phyloP scores from a whole-genome alignment of 345 rosid genomes.

The Cardiospermum halicacabum region DNA sequence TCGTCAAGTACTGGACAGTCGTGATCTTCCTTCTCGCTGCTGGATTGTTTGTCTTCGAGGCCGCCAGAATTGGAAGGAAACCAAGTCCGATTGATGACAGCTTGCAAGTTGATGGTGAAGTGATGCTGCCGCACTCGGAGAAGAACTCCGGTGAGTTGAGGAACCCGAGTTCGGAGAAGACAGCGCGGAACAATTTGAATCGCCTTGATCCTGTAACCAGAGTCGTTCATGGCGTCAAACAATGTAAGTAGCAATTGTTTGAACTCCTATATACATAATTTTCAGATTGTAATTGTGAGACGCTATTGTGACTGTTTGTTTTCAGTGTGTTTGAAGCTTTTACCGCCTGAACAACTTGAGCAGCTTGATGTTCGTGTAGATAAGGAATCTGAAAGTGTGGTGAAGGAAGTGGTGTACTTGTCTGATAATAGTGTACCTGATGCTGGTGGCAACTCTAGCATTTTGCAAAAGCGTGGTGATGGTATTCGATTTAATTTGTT shows the following conservation, averaged over 20 bases:
- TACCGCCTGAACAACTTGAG: conserved; percentile 67
- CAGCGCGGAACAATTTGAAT: conserved; percentile 34
- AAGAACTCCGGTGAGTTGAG: not conserved
- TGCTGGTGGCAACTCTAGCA: conserved; percentile 17
- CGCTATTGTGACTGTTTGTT: conserved; percentile 20
- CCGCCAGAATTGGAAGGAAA: conserved; percentile 47
- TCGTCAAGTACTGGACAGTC: conserved; percentile 58
- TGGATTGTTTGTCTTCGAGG: conserved; percentile 58
- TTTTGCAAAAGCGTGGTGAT: conserved; percentile 27
- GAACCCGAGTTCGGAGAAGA: conserved; percentile 23
- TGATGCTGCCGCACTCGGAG: not conserved
- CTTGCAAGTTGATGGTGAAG: conserved; percentile 3
- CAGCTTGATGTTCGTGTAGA: conserved; percentile 48
- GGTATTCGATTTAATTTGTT: conserved; percentile 70
- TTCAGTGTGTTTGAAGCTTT: conserved; percentile 82
- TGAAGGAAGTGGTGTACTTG: conserved; percentile 55
- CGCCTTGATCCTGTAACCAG: conserved; percentile 53
- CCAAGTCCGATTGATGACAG: conserved; percentile 21
- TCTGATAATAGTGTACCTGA: conserved; percentile 27
- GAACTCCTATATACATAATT: not conserved
- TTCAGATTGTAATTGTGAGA: not conserved
- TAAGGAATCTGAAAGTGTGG: conserved; percentile 39
- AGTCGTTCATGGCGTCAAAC: conserved; percentile 37
- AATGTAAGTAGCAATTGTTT: conserved; percentile 33
- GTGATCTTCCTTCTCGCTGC: conserved; percentile 48